Evolutionary conservation across 2,329 filamentous ascomycete species (phyloP).

Genomic region (Lecanicillium sp.): DNA sequence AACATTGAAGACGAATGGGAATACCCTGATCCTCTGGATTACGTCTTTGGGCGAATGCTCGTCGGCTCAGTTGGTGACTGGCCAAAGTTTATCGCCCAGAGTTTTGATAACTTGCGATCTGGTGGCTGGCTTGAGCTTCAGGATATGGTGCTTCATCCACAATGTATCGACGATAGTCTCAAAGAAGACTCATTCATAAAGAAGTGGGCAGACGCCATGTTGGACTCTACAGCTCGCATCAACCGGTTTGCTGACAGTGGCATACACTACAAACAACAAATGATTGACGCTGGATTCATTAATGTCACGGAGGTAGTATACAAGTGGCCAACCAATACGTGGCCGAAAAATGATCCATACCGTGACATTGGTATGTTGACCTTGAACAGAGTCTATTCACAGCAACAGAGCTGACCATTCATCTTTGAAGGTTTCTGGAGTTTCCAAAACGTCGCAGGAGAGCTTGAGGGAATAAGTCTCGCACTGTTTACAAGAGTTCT

Average conservation of each 20-base stretch:
- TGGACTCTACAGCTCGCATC: slow-evolving; percentile 21
- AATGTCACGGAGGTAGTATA: slow-evolving; percentile 40
- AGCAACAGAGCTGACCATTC: no score
- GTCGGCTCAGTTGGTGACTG: slow-evolving; percentile 26
- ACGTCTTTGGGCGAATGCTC: slow-evolving; percentile 32
- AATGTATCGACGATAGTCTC: slow-evolving; percentile 34
- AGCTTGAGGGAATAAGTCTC: slow-evolving; percentile 27
- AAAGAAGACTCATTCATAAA: slow-evolving; percentile 18
- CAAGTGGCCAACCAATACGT: slow-evolving; percentile 43
- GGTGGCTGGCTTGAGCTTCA: slow-evolving; percentile 37
- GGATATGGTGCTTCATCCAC: slow-evolving; percentile 30
- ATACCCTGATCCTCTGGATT: slow-evolving; percentile 30
- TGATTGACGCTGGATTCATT: slow-evolving; percentile 45
- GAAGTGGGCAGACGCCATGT: slow-evolving; percentile 20
- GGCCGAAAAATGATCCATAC: slow-evolving; percentile 25
- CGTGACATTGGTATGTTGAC: neutral
- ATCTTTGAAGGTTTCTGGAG: slow-evolving; percentile 30
- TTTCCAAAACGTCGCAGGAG: slow-evolving; percentile 24
- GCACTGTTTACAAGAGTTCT: slow-evolving; percentile 28
- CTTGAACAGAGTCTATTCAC: slow-evolving; percentile 18
- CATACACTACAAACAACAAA: slow-evolving; percentile 23
- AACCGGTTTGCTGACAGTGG: slow-evolving; percentile 23
- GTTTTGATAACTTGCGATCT: slow-evolving; percentile 28
- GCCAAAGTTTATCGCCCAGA: slow-evolving; percentile 27
- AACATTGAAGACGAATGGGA: slow-evolving; percentile 34